A percentile compares a stretch with the other conserved stretches of the same genome.
Evolutionary conservation across 345 rosid genomes (phyloP).

Genomic region (Gynandropsis gynandra): DNA sequence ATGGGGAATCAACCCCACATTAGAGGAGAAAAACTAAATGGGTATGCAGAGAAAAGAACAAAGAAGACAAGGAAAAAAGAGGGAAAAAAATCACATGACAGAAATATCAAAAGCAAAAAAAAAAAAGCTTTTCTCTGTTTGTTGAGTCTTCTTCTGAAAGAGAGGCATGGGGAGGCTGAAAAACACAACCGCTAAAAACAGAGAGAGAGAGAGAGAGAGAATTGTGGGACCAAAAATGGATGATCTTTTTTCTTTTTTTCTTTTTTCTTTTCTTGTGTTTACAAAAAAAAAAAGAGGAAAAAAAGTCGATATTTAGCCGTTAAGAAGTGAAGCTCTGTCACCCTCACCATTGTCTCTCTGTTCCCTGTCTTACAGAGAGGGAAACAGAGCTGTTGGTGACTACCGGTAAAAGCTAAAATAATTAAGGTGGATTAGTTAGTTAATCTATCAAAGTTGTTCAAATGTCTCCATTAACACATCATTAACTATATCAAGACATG

Average conservation of each 20-base stretch:
- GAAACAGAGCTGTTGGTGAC: constrained; percentile 17
- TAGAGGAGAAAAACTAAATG: constrained; percentile 27
- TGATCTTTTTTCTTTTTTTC: constrained; percentile 27
- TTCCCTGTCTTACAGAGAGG: background rate
- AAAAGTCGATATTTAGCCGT: constrained; percentile 26
- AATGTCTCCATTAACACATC: constrained; percentile 13
- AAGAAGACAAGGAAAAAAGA: constrained; percentile 22
- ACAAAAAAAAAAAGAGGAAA: constrained; percentile 15
- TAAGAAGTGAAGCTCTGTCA: constrained; percentile 4
- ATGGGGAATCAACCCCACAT: constrained; percentile 35
- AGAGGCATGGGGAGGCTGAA: constrained; percentile 43
- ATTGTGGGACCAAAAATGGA: constrained; percentile 39
- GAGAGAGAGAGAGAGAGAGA: constrained; percentile 29
- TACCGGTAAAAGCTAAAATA: constrained; percentile 11
- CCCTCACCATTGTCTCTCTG: constrained; percentile 3
- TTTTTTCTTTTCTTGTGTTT: constrained; percentile 26
- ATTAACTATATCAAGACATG: background rate
- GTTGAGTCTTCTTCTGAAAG: constrained; percentile 27
- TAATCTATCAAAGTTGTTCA: constrained; percentile 26
- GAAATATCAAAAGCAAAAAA: constrained; percentile 25
- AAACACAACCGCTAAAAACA: constrained; percentile 28
- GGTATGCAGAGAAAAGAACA: constrained; percentile 28
- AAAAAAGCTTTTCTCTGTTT: constrained; percentile 8
- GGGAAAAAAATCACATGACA: constrained; percentile 26
- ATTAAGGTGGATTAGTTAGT: constrained; percentile 27